A percentile compares a stretch with the other conserved stretches of the same genome.
Conservation (phyloP, 805 yeast species). For the Dipodascus geniculatus region DNA sequence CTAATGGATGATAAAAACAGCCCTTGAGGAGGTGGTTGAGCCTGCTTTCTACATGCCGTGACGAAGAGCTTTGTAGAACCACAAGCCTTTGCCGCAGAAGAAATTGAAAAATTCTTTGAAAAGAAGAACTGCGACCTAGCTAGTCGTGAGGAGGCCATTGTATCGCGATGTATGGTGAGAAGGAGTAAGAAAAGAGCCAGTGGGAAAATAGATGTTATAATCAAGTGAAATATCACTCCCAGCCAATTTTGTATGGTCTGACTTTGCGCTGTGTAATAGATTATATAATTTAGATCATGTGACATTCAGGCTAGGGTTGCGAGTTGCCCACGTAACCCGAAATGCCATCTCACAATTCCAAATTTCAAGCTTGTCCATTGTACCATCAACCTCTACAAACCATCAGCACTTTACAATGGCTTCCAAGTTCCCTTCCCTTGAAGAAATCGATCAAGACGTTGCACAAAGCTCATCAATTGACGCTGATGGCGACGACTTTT, state of each 20-base stretch:
- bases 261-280: too few species aligned
- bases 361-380: too few species aligned
- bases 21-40: background rate
- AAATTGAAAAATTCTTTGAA: constrained; percentile 32
- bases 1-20: constrained; percentile 17
- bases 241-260: too few species aligned
- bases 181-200: background rate
- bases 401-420: constrained; percentile 23
- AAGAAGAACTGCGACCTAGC: constrained; percentile 48
- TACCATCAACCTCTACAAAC: background rate
- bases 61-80: constrained; percentile 10
- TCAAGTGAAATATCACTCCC: background rate
- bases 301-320: background rate
- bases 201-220: background rate
- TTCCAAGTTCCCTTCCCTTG: constrained; percentile 26
- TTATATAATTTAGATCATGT: too few species aligned
- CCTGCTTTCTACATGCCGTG: background rate
- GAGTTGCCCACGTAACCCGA: background rate
- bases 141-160: constrained; percentile 15
- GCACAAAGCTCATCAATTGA: constrained; percentile 30
- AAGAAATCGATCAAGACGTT: constrained; percentile 26
- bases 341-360: background rate
- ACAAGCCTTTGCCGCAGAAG: constrained; percentile 14
- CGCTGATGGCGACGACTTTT: constrained; percentile 23
- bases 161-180: background rate